A percentile compares a stretch with the other conserved stretches of the same genome.
phyloP scores from a whole-genome alignment of 2,329 filamentous ascomycete species.

The Verticillium isaacii region DNA sequence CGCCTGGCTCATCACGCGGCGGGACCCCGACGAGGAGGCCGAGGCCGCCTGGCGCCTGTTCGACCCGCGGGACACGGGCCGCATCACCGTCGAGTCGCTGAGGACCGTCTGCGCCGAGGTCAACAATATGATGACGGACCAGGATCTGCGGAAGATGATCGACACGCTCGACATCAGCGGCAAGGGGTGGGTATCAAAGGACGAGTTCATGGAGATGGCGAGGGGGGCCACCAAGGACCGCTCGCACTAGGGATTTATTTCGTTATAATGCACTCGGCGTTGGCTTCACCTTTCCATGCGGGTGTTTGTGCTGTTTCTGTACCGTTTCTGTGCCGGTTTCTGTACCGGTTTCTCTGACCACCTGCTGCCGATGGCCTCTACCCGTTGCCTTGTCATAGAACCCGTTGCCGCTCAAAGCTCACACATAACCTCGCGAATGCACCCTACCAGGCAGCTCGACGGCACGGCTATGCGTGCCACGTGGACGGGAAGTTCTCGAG shows the following conservation, averaged over 20 bases:
- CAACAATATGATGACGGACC: slow-evolving; percentile 78
- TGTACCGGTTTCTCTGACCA: too few relatives aligned
- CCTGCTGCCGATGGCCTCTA: too few relatives aligned
- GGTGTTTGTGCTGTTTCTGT: too few relatives aligned
- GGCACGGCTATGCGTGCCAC: slow-evolving; percentile 18
- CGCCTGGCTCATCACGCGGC: slow-evolving; percentile 71
- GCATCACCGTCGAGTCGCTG: slow-evolving; percentile 85
- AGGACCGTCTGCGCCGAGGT: slow-evolving; percentile 83
- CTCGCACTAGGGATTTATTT: background rate
- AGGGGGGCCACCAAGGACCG: background rate
- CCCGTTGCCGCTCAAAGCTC: too few relatives aligned
- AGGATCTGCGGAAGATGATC: slow-evolving; percentile 93
- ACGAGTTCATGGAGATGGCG: slow-evolving; percentile 62
- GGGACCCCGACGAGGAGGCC: slow-evolving; percentile 89
- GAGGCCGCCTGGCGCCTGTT: slow-evolving; percentile 88
- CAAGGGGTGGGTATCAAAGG: slow-evolving; percentile 70
- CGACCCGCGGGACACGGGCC: slow-evolving; percentile 86
- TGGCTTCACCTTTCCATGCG: too few relatives aligned
- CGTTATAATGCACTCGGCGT: background rate
- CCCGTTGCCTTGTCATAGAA: too few relatives aligned
- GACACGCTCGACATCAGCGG: slow-evolving; percentile 96
- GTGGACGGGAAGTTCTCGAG: slow-evolving; percentile 50
- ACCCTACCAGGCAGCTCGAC: background rate
- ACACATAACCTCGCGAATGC: too few relatives aligned
- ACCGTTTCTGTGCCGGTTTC: too few relatives aligned